Percentiles rank a stretch among this genome's conserved stretches.
Evolutionary conservation across 768 basidiomycete species (phyloP).

Genomic region (Boletellus ananiceps): DNA sequence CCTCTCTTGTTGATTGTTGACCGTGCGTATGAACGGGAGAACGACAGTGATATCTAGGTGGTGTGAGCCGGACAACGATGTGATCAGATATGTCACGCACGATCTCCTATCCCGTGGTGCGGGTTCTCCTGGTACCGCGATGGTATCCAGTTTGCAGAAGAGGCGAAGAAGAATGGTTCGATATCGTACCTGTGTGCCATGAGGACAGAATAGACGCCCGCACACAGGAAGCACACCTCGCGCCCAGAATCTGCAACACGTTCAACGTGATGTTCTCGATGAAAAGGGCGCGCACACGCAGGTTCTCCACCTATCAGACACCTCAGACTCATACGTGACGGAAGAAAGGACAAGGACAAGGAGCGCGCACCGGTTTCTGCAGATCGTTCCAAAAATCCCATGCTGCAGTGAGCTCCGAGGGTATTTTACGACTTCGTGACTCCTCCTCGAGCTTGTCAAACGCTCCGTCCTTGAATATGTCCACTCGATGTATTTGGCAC

Average conservation of each 20-base stretch:
- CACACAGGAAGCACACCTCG: slow-evolving; percentile 24
- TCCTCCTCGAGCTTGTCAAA: slow-evolving; percentile 15
- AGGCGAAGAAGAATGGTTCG: slow-evolving; percentile 44
- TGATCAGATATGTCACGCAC: slow-evolving; percentile 26
- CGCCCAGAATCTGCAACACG: slow-evolving; percentile 36
- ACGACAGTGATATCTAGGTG: slow-evolving; percentile 41
- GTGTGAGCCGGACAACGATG: neutral
- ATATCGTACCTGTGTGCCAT: slow-evolving; percentile 33
- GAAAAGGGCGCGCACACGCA: slow-evolving; percentile 34
- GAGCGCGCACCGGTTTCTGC: slow-evolving; percentile 19
- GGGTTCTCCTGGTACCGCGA: slow-evolving; percentile 39
- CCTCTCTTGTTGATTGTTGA: slow-evolving; percentile 27
- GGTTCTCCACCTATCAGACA: slow-evolving; percentile 14
- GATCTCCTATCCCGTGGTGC: slow-evolving; percentile 29
- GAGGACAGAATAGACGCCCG: neutral
- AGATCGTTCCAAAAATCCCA: slow-evolving; percentile 29
- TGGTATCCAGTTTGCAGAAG: slow-evolving; percentile 40
- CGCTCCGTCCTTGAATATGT: slow-evolving; percentile 12
- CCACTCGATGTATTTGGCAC: slow-evolving; percentile 22
- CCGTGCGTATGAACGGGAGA: slow-evolving; percentile 38
- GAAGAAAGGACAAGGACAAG: neutral
- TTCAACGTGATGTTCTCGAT: slow-evolving; percentile 32
- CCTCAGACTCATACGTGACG: neutral
- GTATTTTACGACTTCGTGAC: slow-evolving; percentile 9
- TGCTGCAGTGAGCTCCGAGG: slow-evolving; percentile 7